Percentiles rank a stretch among this genome's conserved stretches.
phyloP scores from a whole-genome alignment of 2,329 filamentous ascomycete species.

The Alternaria brassicae region DNA sequence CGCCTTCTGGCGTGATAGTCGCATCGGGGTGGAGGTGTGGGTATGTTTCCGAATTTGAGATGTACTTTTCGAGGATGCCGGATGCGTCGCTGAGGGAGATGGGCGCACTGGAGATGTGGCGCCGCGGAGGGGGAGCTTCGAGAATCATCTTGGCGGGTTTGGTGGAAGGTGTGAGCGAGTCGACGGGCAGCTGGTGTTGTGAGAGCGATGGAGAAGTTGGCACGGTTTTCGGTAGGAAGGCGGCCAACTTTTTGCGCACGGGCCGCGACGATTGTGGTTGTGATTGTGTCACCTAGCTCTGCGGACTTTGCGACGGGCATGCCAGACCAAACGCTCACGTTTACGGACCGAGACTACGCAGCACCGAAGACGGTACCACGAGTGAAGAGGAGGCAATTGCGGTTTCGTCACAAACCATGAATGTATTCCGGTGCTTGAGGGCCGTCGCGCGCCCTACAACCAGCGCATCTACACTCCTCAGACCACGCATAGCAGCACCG shows the following conservation, averaged over 20 bases:
- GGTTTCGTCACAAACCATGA: slow-evolving; percentile 32
- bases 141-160: slow-evolving; percentile 35
- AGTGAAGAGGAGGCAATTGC: slow-evolving; percentile 3
- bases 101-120: slow-evolving; percentile 39
- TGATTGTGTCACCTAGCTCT: too few relatives aligned
- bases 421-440: slow-evolving; percentile 42
- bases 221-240: neutral
- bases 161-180: neutral
- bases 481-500: slow-evolving; percentile 22
- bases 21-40: slow-evolving; percentile 60
- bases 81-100: slow-evolving; percentile 48
- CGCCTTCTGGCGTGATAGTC: slow-evolving; percentile 52
- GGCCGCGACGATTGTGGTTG: slow-evolving; percentile 25
- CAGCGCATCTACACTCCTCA: slow-evolving; percentile 27
- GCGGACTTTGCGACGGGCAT: slow-evolving; percentile 23
- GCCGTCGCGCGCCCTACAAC: slow-evolving; percentile 31
- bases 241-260: slow-evolving; percentile 43
- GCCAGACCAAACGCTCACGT: neutral
- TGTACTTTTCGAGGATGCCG: slow-evolving; percentile 50
- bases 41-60: slow-evolving; percentile 49
- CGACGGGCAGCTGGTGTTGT: neutral
- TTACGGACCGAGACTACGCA: neutral
- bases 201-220: neutral
- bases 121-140: slow-evolving; percentile 49
- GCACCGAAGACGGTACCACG: neutral